Conservation (phyloP, 2,329 filamentous ascomycete genomes). For the Teratosphaeriaceae sp. region DNA sequence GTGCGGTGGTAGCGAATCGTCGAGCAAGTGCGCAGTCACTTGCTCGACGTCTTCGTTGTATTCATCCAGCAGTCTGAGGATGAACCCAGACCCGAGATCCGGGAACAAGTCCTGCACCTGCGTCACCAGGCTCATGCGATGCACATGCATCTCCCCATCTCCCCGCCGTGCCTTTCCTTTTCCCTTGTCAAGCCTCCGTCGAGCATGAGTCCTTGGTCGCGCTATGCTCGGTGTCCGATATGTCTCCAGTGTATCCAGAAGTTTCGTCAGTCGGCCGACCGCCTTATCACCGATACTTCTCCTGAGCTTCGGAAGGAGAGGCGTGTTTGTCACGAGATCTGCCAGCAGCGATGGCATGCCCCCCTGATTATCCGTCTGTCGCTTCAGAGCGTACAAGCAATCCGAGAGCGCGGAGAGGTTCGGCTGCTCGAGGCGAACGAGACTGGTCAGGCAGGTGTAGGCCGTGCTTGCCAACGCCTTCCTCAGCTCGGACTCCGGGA, state of each 20-base stretch:
- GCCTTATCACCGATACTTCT: conserved; percentile 47
- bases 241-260: conserved; percentile 53
- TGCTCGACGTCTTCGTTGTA: conserved; percentile 72
- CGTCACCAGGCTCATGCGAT: conserved; percentile 75
- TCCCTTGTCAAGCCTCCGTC: conserved; percentile 56
- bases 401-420: conserved; percentile 73
- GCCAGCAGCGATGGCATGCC: conserved; percentile 60
- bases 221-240: conserved; percentile 52
- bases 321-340: conserved; percentile 74
- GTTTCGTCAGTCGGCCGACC: conserved; percentile 51
- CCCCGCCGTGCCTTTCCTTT: conserved; percentile 52
- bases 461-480: conserved; percentile 63
- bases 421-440: conserved; percentile 59
- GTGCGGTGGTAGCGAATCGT: conserved; percentile 65
- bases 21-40: conserved; percentile 73
- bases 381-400: conserved; percentile 73
- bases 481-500: conserved; percentile 53
- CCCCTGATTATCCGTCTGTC: conserved; percentile 57
- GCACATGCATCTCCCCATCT: conserved; percentile 58
- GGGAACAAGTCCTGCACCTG: conserved; percentile 92
- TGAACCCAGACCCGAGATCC: conserved; percentile 74
- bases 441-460: conserved; percentile 67
- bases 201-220: conserved; percentile 45
- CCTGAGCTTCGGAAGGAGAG: conserved; percentile 59
- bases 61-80: conserved; percentile 71